These are phyloP conservation scores for Paracoccidioides lutzii DNA, from an alignment of 2,329 filamentous ascomycete species.

Conservation along the genomic window DNA sequence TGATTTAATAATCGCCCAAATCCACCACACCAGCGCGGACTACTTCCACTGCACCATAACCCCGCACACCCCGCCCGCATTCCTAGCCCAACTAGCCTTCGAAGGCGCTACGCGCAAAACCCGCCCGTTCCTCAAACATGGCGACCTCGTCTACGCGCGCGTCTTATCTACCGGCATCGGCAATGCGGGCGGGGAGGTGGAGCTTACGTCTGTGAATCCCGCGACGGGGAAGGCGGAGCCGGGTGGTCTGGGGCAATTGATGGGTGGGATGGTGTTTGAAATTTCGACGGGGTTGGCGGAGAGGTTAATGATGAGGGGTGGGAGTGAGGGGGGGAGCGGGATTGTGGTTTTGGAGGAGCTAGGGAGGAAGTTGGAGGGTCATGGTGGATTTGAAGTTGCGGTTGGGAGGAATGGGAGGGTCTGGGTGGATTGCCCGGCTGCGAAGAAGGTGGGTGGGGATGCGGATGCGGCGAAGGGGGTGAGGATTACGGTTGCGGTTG, in stretches of 20 bases:
- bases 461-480: slow-evolving; percentile 37
- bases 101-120: slow-evolving; percentile 89
- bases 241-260: slow-evolving; percentile 73
- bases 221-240: slow-evolving; percentile 76
- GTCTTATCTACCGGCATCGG: slow-evolving; percentile 64
- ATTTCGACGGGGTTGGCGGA: slow-evolving; percentile 73
- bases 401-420: slow-evolving; percentile 85
- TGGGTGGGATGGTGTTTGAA: slow-evolving; percentile 73
- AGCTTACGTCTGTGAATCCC: slow-evolving; percentile 78
- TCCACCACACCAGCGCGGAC: slow-evolving; percentile 63
- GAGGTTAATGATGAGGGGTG: slow-evolving; percentile 49
- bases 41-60: slow-evolving; percentile 69
- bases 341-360: slow-evolving; percentile 69
- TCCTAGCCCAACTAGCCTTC: slow-evolving; percentile 81
- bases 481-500: slow-evolving; percentile 63
- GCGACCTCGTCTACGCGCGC: slow-evolving; percentile 79
- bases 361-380: slow-evolving; percentile 52
- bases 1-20: slow-evolving; percentile 79
- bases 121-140: slow-evolving; percentile 59
- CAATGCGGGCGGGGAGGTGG: slow-evolving; percentile 65
- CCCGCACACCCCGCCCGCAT: slow-evolving; percentile 46
- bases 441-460: slow-evolving; percentile 27
- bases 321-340: slow-evolving; percentile 30
- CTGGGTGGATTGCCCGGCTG: slow-evolving; percentile 61
- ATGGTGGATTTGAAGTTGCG: slow-evolving; percentile 72